phyloP scores from a whole-genome alignment of 495 filamentous ascomycete genomes.

The Penicillium macrosclerotiorum region DNA sequence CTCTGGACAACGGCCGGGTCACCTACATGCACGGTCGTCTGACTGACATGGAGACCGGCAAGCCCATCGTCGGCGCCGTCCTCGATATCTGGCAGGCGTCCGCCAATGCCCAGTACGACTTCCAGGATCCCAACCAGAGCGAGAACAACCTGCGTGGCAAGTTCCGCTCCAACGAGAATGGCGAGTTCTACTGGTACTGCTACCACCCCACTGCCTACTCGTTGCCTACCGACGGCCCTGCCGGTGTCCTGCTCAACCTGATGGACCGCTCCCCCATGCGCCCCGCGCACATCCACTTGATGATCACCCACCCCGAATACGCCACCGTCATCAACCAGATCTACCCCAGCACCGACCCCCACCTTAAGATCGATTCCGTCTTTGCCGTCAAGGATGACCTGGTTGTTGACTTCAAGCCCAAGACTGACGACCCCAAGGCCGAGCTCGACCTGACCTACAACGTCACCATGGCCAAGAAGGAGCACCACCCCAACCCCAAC shows the following conservation, averaged over 20 bases:
- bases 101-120: slow-evolving; percentile 84
- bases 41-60: slow-evolving; percentile 67
- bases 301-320: slow-evolving; percentile 49
- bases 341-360: slow-evolving; percentile 61
- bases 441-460: slow-evolving; percentile 45
- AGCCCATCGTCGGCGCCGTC: slow-evolving; percentile 66
- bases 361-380: slow-evolving; percentile 60
- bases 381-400: slow-evolving; percentile 67
- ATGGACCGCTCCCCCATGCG: slow-evolving; percentile 66
- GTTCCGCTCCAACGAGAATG: slow-evolving; percentile 73
- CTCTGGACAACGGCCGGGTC: slow-evolving; percentile 60
- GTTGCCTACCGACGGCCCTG: slow-evolving; percentile 73
- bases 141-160: slow-evolving; percentile 84
- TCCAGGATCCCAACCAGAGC: slow-evolving; percentile 77
- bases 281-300: slow-evolving; percentile 49
- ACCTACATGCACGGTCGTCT: slow-evolving; percentile 75
- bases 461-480: slow-evolving; percentile 46
- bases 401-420: slow-evolving; percentile 60
- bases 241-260: slow-evolving; percentile 62
- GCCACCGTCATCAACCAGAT: slow-evolving; percentile 61
- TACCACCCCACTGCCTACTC: slow-evolving; percentile 79
- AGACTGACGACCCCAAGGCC: slow-evolving; percentile 47
- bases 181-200: slow-evolving; percentile 78
- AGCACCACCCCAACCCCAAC: slow-evolving; percentile 49
- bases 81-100: slow-evolving; percentile 87